A percentile compares a stretch with the other conserved stretches of the same genome.
Evolutionary conservation across 2,329 filamentous ascomycete genomes (phyloP).

Genomic region (Pseudogymnoascus sp.): DNA sequence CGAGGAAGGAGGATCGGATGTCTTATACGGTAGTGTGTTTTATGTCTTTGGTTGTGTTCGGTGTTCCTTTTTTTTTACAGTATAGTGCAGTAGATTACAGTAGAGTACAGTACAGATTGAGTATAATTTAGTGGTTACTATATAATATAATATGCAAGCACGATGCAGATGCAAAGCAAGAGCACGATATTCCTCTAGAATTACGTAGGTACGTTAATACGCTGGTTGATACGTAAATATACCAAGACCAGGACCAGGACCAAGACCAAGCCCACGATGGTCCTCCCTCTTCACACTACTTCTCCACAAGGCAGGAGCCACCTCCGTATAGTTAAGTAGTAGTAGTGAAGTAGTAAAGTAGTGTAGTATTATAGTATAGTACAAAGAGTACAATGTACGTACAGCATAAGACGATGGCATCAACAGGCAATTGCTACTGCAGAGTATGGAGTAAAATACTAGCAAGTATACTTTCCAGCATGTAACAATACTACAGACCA

Average conservation of each 20-base stretch:
- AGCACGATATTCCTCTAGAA: background rate
- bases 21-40: background rate
- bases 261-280: too few species aligned
- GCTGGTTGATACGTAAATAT: background rate
- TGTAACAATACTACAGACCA: too few species aligned
- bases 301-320: background rate
- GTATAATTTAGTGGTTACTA: background rate
- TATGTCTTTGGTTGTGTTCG: background rate
- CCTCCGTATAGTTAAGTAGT: too few species aligned
- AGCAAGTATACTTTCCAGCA: too few species aligned
- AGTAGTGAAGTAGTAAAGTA: too few species aligned
- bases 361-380: background rate
- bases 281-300: background rate
- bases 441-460: too few species aligned
- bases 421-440: too few species aligned
- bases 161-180: too few species aligned
- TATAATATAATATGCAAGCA: background rate
- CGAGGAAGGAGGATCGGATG: background rate
- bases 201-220: too few species aligned
- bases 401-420: background rate
- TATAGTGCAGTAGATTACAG: too few species aligned
- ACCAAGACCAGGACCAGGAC: too few species aligned
- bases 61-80: background rate
- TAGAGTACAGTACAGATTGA: background rate
- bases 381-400: background rate